Conservation (phyloP, 2,329 filamentous ascomycete genomes). For the Fusarium fujikuroi region DNA sequence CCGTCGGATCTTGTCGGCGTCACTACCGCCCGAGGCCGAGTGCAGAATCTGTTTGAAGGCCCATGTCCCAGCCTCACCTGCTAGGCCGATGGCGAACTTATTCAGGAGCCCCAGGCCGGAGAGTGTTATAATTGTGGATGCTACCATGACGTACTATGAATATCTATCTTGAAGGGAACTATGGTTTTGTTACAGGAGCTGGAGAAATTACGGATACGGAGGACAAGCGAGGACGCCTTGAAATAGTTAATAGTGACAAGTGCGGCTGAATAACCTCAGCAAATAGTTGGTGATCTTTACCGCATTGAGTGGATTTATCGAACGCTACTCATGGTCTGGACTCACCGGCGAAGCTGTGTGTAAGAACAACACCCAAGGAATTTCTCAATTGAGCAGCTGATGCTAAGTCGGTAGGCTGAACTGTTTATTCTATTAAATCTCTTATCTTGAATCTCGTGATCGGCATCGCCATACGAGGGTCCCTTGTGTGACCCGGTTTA, state of each 20-base stretch:
- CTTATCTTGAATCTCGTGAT: neutral
- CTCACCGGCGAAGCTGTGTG: neutral
- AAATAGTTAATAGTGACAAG: neutral
- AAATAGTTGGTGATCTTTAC: neutral
- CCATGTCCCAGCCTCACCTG: neutral
- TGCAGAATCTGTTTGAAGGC: neutral
- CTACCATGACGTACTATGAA: neutral
- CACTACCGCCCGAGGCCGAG: neutral
- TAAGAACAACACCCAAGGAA: neutral
- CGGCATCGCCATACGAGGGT: neutral
- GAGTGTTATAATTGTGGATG: neutral
- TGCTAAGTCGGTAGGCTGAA: neutral
- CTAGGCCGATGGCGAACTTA: neutral
- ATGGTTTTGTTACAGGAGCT: neutral
- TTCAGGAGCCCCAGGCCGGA: neutral
- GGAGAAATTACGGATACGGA: no score
- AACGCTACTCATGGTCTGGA: neutral
- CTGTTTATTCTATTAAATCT: no score
- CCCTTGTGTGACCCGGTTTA: no score
- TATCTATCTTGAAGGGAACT: no score
- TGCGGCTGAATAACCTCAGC: neutral
- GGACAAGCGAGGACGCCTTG: neutral
- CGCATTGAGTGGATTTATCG: neutral
- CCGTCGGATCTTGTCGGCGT: neutral
- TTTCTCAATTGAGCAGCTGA: neutral